Base-by-base conservation (phyloP, 495 filamentous ascomycete genomes). In the Trypethelium eluteriae region DNA sequence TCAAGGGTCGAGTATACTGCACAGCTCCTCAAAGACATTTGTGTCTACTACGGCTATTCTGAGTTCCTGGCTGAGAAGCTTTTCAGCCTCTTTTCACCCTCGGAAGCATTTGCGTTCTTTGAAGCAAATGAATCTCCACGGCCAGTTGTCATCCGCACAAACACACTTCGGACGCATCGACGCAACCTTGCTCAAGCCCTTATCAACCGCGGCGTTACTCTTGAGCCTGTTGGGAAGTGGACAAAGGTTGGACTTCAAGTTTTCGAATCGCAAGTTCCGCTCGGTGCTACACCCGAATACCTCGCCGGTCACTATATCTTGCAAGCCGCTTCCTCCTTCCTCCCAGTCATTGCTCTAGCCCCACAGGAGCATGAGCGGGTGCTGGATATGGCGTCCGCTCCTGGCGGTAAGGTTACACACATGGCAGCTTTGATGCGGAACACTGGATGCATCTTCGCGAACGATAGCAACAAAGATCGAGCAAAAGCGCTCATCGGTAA, bases 171-270 rank as follows among this genome's bases (percentile, higher is more conserved):
- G 65, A 97, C 95, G 10, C 91, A 93, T 76, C 88, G 94, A 66
- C 84, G 94, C 70, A 91, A 95, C 56, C 86, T 98, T 34, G 94
- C 94, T 38, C 93, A 97, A 75, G 85, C 92, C 2, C 83, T 98
- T 47, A 98, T 98, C 81, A 97, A 96, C 79, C 91, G 94, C 62
- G 94, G 94, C 67, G 94, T 98, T 53, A 93, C 92, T 18, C 83
- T 98, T 41, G 94, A 98, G 76, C 94, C 94, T 11, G 90, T 98
- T 1, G 94, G 94, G 47, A 98, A 98, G 75, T 98, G 94, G 94
- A 94, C 90, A 44, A 98, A 98, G 77, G 90, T 98, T 70, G 94
- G 94, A 50, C 83, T 98, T 10, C 94, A 98, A 75, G 84, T 98
- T 38, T 98, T 98, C 78, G 95, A 98, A 73, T 89, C 88, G 59